A percentile compares a stretch with the other conserved stretches of the same genome.
Evolutionary conservation across 352 stramenopile genomes (phyloP).

Genomic region (Phytophthora hibernalis): DNA sequence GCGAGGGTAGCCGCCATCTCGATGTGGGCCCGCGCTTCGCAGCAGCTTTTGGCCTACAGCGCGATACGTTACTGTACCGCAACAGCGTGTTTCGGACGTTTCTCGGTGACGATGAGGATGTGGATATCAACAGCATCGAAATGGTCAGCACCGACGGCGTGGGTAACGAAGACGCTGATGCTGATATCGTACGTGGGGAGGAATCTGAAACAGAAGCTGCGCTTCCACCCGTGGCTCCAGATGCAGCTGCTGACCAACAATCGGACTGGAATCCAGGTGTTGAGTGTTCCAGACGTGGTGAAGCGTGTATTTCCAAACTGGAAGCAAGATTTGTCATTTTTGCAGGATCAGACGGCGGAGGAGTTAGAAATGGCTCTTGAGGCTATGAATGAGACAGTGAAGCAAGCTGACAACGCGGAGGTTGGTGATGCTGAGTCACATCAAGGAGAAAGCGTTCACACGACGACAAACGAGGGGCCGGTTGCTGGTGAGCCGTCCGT

Average conservation of each 20-base stretch:
- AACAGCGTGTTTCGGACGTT: constrained; percentile 39
- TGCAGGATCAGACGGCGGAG: constrained; percentile 37
- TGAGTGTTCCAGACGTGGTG: constrained; percentile 40
- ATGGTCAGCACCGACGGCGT: background rate
- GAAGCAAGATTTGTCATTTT: constrained; percentile 53
- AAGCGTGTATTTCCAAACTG: constrained; percentile 61
- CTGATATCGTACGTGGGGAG: constrained; percentile 7
- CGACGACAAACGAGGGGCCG: background rate
- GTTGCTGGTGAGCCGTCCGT: background rate
- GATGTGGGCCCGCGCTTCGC: constrained; percentile 46
- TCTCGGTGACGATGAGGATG: constrained; percentile 18
- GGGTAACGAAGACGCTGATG: constrained; percentile 10
- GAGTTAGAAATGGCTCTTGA: constrained; percentile 42
- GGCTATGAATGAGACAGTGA: constrained; percentile 18
- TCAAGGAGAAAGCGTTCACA: constrained; percentile 2
- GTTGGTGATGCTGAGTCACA: background rate
- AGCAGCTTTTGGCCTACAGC: constrained; percentile 34
- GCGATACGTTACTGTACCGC: constrained; percentile 39
- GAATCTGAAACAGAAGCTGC: constrained; percentile 18
- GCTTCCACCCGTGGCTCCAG: background rate
- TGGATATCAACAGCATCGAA: constrained; percentile 7
- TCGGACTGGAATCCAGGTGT: background rate
- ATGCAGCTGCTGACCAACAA: background rate
- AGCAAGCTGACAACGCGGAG: background rate
- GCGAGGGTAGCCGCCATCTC: constrained; percentile 32